Base-by-base conservation (phyloP, 306 rosid genomes). In the Trifolium dubium region DNA sequence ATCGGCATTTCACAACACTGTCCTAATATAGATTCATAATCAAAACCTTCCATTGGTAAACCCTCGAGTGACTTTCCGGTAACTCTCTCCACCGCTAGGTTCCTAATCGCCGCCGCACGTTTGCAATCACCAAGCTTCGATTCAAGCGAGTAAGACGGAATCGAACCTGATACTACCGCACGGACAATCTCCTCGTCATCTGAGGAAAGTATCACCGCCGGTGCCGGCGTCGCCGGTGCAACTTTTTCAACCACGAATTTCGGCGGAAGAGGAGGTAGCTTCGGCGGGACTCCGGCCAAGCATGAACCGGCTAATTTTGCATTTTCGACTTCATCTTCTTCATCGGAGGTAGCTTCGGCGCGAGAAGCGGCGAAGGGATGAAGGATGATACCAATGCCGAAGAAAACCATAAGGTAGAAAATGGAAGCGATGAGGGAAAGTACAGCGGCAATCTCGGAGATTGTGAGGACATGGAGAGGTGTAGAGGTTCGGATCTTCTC, bases 1-100 rank as follows among this genome's bases (percentile, higher is more conserved):
- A 93, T 64, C 14, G 98, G 98, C 97, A 91, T 89, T 73, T 93
- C 98, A 9, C 97, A 93, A 82, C 98, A 93, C 89, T 93, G 97
- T 0, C 97, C 98, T 66, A 91, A 51, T 17, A 93, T 89, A 0
- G 98, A 81, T 1, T 79, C 92, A 47, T 91, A 93, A 72, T 93
- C 87, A 47, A 91, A 90, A 4, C 93, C 92, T 13, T 89, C 94
- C 13, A 87, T 41, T 0, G 98, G 97, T 18, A 93, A 54, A 11
- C 90, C 96, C 3, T 67, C 18, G 0, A 93, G 80, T 4, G 91
- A 89, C 75, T 72, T 85, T 2, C 91, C 83, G 0, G 89, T 74
- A 1, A 69, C 2, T 59, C 84, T 88, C 82, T 93, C 94, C 67
- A 91, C 75, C 2, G 88, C 92, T 80, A 79, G 85, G 1, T 90